Evolutionary conservation across 768 basidiomycete genomes (phyloP).

Genomic region (Podaxis carcinomalis): DNA sequence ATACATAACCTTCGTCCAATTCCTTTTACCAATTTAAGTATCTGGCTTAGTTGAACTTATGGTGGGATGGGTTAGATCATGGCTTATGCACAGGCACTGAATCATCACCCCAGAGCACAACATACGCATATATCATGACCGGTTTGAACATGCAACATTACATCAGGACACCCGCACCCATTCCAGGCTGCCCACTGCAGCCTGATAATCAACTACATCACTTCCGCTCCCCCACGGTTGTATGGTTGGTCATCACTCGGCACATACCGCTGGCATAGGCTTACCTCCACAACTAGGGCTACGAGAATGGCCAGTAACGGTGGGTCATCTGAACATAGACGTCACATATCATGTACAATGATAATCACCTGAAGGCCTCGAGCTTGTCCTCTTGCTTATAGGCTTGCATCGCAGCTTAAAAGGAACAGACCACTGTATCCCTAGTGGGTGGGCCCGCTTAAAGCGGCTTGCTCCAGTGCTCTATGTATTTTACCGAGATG

Average conservation of each 20-base stretch:
- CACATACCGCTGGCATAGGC: background rate
- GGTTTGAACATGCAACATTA: background rate
- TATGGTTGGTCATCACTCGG: background rate
- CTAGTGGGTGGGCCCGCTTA: background rate
- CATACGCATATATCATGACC: constrained; percentile 6
- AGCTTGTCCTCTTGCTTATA: background rate
- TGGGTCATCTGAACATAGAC: background rate
- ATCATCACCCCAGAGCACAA: constrained; percentile 1
- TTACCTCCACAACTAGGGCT: background rate
- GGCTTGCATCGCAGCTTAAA: background rate
- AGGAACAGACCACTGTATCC: background rate
- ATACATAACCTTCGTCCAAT: background rate
- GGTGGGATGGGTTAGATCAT: background rate
- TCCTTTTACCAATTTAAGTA: background rate
- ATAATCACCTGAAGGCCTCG: background rate
- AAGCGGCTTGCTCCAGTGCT: background rate
- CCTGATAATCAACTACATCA: background rate
- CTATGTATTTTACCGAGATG: constrained; percentile 10
- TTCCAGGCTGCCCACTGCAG: background rate
- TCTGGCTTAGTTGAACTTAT: background rate
- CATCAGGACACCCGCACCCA: background rate
- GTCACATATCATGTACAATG: background rate
- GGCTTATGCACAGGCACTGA: background rate
- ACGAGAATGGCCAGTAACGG: constrained; percentile 5
- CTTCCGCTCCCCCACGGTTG: background rate